Evolutionary conservation across 495 filamentous ascomycete genomes (phyloP), one percentile per base, ranked within the genome.

Genomic region (Astrocystis sublimbata): DNA sequence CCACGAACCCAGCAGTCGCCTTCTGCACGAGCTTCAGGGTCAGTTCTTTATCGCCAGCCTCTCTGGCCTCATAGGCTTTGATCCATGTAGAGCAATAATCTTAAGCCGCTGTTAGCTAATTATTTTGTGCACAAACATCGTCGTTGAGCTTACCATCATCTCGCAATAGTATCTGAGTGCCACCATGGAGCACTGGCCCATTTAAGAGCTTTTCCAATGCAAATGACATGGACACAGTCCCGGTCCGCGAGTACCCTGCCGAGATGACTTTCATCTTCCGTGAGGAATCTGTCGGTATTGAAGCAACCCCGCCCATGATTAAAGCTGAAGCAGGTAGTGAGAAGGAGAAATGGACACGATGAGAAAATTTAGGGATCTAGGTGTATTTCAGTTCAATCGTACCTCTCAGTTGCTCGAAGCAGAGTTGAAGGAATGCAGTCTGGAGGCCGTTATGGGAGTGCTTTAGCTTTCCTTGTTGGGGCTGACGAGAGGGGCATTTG

Each of bases 221-320:
- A 13, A 68, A 43, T 46, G 75, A 76, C 69, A 81, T 78, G 19
- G 79, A 81, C 0, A 80, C 75, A 8, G 80, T 81, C 24, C 80
- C 81, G 4, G 80, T 83, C 38, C 81, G 76, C n/a, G 80, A 76
- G 31, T 77, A 78, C 12, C 80, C 80, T 6, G 81, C 80, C 7
- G 80, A 77, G 61, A 82, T 83, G 33, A 82, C 78, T 60, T 76
- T 73, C n/a, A 81, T 58, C 45, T 64, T 65, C 59, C 67, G 65
- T 3, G 67, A 69, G 35, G 65, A 65, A 35, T 76, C 73, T 0
- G 68, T 71, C 10, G 73, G 73, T 40, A 71, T 68, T 15, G 73
- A 76, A 4, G 71, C 65, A 19, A 67, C 62, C 2, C 67, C 69
- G 12, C 73, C 70, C 71, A 76, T 76, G 41, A n/a, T n/a, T n/a